Base-by-base conservation (phyloP, 768 basidiomycete species). In the Tubosaeta sp. region DNA sequence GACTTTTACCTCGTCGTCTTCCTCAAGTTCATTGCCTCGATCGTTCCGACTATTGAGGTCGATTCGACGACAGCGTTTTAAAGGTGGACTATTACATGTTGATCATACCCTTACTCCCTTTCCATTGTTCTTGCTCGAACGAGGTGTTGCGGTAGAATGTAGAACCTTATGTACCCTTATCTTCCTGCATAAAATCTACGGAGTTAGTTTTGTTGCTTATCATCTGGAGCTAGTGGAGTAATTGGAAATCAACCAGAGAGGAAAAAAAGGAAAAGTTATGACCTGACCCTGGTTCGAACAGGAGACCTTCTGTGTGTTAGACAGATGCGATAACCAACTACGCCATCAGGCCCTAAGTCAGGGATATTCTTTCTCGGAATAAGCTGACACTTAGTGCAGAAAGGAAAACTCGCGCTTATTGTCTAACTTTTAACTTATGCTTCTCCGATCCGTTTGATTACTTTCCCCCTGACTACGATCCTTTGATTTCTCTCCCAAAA, bases 1-100 rank as follows among this genome's bases (percentile, higher is more conserved):
- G 97, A 99, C 71, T 97, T 97, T 72, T 98, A 98, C 70, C 81
- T 97, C 46, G 91, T 97, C 62, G 94, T 93, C 50, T 98, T 98
- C 83, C 83, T 98, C 75, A 99, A 98, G 79, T 98, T 98, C 73
- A 97, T 98, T 66, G 93, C 93, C 11, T 92, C 90, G 48, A 95
- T 97, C 70, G 92, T 97, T 41, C 95, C 94, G n/a, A 97, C 95
- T 45, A 97, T 98, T 67, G 95, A 97, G 74, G 93, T 98, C 39
- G 91, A 95, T 70, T 91, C 92, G 59, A 95, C 91, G 45, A 88
- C 91, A 19, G 76, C 84, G 42, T 84, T 85, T 69, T 85, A 62
- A 70, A 6, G 22, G 9, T 19, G 50, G 47, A 56, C 47, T 46
- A 14, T 39, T 31, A 31, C 27, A 55, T 16, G 47, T 51, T 33